These are phyloP conservation scores for Botrytis porri DNA, from an alignment of 2,329 filamentous ascomycete genomes.

Conservation along the genomic window DNA sequence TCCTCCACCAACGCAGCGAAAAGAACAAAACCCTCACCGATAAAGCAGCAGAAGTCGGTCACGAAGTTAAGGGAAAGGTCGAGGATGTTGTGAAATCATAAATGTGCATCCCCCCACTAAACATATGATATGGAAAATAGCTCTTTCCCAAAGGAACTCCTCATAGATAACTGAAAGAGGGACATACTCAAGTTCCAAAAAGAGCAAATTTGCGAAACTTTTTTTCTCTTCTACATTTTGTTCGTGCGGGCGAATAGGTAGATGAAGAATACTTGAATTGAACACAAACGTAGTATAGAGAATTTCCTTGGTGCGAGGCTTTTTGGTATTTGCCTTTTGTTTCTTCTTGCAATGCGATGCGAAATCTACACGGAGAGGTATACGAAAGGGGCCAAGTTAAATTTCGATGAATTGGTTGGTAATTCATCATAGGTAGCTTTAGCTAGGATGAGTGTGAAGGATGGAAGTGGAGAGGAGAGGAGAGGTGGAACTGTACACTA, in stretches of 20 bases:
- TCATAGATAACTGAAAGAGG: not conserved
- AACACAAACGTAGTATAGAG: not conserved
- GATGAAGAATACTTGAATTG: not conserved
- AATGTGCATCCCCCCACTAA: slow-evolving; percentile 16
- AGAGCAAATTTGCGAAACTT: not conserved
- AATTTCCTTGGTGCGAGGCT: not conserved
- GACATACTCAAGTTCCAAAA: not conserved
- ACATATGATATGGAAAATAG: not conserved
- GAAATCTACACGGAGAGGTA: not conserved
- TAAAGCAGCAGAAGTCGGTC: slow-evolving; percentile 26
- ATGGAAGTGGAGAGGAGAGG: not conserved
- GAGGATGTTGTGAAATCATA: slow-evolving; percentile 40
- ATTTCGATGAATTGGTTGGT: not conserved
- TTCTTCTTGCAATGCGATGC: not conserved
- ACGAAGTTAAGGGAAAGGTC: slow-evolving; percentile 35
- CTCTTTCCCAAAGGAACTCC: not conserved
- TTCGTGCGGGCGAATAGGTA: not conserved
- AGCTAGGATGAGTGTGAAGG: not conserved
- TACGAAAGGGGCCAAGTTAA: not conserved
- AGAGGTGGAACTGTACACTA: not conserved
- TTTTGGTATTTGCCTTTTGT: not conserved
- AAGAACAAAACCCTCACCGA: slow-evolving; percentile 46
- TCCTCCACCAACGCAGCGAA: slow-evolving; percentile 57
- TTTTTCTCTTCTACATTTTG: not conserved
- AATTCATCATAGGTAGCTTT: not conserved